Base-by-base conservation (phyloP, 2,329 filamentous ascomycete genomes). In the Hypoxylon sp. region DNA sequence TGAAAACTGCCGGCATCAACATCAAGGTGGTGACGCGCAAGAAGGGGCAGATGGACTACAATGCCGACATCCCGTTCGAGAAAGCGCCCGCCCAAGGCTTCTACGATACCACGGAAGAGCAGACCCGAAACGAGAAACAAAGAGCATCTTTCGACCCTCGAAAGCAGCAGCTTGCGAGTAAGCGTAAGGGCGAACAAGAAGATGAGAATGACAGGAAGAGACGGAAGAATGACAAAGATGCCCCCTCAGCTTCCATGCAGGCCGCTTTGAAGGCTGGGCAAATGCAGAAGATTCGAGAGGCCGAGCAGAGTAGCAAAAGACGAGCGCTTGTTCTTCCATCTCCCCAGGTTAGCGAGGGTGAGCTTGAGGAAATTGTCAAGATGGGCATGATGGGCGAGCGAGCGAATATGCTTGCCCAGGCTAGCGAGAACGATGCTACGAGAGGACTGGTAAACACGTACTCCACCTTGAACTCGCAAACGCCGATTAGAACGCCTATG, bases 11-110 rank as follows among this genome's bases (percentile, higher is more conserved):
- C 1, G 96, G 96, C 50, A 98, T 99, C 81, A 99, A 99, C 78
- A 94, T 98, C 82, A 99, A 98, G 81, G 90, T 98, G 61, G 89
- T 90, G 2, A 96, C 91, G 12, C 89, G 91, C 65, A 98, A 98
- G 83, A 90, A 93, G 83, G 96, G 96, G 0, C 91, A 98, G 82
- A 99, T 99, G 93, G 96, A 99, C 80, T 99, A 99, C 83, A 99
- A 99, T 79, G 96, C 96, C 73, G 96, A 99, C 74, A 97, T 99
- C 70, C 96, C 96, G 0, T 98, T 99, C 71, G 96, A 99, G 79
- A 97, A 96, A 80, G 92, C 92, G 69, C 90, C 96, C 0, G 91
- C 91, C 0, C 83, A 90, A 21, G 96, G 96, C 11, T 99, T 99
- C 78, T 97, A 95, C 81, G 95, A 99, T 77, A 99, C 96, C 0